phyloP scores from a whole-genome alignment of 176 grass and related monocot genomes.

The Carex pumila region DNA sequence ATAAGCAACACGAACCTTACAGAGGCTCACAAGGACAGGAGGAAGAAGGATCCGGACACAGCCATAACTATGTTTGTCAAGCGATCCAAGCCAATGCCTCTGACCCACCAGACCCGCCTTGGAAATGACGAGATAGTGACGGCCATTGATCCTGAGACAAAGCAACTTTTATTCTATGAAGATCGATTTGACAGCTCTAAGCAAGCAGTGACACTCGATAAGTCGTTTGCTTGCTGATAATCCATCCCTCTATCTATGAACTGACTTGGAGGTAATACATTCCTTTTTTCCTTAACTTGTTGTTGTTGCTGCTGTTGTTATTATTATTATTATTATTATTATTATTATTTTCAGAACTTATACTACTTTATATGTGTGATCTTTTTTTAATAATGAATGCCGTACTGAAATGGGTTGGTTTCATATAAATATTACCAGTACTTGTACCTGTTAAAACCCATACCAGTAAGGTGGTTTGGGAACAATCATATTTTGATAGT shows the following conservation, averaged over 20 bases:
- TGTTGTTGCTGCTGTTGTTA: background rate
- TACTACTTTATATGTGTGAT: background rate
- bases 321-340: no score
- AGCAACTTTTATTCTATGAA: slow-evolving; percentile 77
- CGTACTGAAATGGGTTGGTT: background rate
- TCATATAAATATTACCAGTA: background rate
- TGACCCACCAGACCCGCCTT: slow-evolving; percentile 65
- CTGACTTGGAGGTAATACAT: slow-evolving; percentile 74
- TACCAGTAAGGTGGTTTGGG: background rate
- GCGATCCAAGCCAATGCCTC: slow-evolving; percentile 57
- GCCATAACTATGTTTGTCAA: slow-evolving; percentile 96
- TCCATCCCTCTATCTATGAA: slow-evolving; percentile 63
- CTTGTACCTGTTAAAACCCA: background rate
- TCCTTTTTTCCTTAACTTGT: background rate
- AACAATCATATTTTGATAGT: background rate
- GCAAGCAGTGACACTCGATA: slow-evolving; percentile 56
- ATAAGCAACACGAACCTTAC: slow-evolving; percentile 87
- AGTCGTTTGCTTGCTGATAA: slow-evolving; percentile 62
- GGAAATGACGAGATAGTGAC: slow-evolving; percentile 83
- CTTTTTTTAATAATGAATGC: background rate
- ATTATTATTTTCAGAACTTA: background rate
- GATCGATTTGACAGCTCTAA: slow-evolving; percentile 55
- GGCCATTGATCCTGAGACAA: slow-evolving; percentile 77
- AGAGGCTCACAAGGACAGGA: slow-evolving; percentile 80
- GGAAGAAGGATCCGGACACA: slow-evolving; percentile 82